phyloP scores from a whole-genome alignment of 176 grass and related monocot genomes.

The Ensete glaucum region DNA sequence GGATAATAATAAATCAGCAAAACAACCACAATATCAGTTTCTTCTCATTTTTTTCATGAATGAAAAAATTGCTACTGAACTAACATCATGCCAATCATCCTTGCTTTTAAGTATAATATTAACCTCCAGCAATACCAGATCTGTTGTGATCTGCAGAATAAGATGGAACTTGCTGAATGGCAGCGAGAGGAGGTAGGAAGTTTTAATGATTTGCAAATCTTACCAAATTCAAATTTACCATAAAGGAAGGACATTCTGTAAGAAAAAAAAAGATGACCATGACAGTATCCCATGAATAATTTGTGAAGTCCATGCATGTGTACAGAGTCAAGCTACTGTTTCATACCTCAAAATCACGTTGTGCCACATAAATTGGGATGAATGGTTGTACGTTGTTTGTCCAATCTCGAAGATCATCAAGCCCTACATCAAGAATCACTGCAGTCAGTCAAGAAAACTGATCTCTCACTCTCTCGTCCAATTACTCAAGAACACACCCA shows the following conservation, averaged over 20 bases:
- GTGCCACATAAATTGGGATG: slow-evolving; percentile 78
- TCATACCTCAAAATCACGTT: slow-evolving; percentile 76
- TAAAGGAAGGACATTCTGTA: not conserved
- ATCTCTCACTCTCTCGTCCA: not conserved
- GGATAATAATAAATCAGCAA: not conserved
- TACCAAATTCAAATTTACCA: not conserved
- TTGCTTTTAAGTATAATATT: not conserved
- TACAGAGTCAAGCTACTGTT: not conserved
- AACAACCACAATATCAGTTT: not conserved
- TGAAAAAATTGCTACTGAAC: not conserved
- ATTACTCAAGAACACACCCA: slow-evolving; percentile 1
- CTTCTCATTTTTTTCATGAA: not conserved
- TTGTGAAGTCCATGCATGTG: not conserved
- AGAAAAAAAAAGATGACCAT: not conserved
- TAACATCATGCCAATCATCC: not conserved
- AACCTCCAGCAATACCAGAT: not conserved
- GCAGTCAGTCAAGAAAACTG: slow-evolving; percentile 14
- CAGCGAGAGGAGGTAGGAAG: not conserved
- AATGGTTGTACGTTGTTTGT: slow-evolving; percentile 75
- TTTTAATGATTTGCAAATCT: not conserved
- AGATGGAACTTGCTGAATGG: not conserved
- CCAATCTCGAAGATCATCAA: slow-evolving; percentile 96
- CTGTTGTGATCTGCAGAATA: not conserved
- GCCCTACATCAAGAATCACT: slow-evolving; percentile 37
- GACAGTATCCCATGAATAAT: not conserved